Conservation (phyloP, 1,284 basidiomycete species). For the Wallemia ichthyophaga region DNA sequence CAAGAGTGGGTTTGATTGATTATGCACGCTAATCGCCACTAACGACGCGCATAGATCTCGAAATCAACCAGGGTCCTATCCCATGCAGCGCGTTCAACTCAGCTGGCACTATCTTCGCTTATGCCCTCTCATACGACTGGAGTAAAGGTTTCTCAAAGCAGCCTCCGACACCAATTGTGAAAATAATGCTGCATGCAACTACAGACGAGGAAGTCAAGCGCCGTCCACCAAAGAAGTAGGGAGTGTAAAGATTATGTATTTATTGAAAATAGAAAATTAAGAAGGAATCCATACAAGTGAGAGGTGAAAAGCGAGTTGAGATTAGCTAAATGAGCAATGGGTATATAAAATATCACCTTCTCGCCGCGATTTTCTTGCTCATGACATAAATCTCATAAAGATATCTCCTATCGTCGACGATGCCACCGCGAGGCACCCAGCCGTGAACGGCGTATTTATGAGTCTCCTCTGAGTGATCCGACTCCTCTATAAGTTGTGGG, state of each 20-base stretch:
- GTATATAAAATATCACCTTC: too few relatives aligned
- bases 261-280: too few relatives aligned
- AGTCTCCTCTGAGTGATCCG: neutral
- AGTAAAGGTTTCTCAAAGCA: slow-evolving; percentile 62
- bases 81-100: slow-evolving; percentile 47
- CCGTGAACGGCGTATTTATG: neutral
- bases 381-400: neutral
- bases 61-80: slow-evolving; percentile 8
- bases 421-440: neutral
- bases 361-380: neutral
- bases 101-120: slow-evolving; percentile 61
- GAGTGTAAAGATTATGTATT: too few relatives aligned
- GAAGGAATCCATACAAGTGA: too few relatives aligned
- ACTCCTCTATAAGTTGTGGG: neutral
- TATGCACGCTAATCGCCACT: too few relatives aligned
- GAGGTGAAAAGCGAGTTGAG: too few relatives aligned
- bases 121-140: slow-evolving; percentile 70
- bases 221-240: slow-evolving; percentile 3
- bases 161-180: slow-evolving; percentile 46
- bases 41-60: neutral
- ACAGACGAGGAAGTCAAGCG: slow-evolving; percentile 58
- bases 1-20: slow-evolving; percentile 29
- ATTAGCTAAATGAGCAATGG: too few relatives aligned
- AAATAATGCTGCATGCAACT: slow-evolving; percentile 65
- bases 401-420: neutral